A percentile compares a stretch with the other conserved stretches of the same genome.
phyloP scores from a whole-genome alignment of 1,139 yeast species.

The Citeromyces hawaiiensis region DNA sequence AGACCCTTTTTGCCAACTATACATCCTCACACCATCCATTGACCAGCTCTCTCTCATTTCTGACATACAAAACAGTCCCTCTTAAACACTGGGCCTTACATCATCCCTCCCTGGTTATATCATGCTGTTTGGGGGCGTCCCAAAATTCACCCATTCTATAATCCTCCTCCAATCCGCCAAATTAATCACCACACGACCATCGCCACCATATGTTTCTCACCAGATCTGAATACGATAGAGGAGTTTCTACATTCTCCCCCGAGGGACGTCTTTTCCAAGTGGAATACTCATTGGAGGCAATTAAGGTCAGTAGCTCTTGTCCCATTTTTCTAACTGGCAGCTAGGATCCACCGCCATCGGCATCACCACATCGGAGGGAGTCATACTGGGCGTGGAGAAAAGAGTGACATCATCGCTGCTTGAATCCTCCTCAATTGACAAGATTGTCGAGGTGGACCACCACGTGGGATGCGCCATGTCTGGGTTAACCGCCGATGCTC shows the following conservation, averaged over 20 bases:
- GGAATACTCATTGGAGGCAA: constrained; percentile 95
- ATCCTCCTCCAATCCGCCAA: neutral
- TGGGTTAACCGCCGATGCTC: constrained; percentile 96
- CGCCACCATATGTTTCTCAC: constrained; percentile 70
- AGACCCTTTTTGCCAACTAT: too few species aligned
- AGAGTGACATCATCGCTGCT: constrained; percentile 87
- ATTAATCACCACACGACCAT: neutral
- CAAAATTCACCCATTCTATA: neutral
- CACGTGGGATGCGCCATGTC: constrained; percentile 99
- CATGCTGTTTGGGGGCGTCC: too few species aligned
- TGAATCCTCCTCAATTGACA: constrained; percentile 89
- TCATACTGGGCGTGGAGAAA: constrained; percentile 91
- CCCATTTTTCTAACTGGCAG: constrained; percentile 10
- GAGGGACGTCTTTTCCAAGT: constrained; percentile 98
- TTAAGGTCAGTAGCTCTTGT: constrained; percentile 36
- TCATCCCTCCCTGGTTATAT: too few species aligned
- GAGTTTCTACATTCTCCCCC: constrained; percentile 96
- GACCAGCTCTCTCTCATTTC: too few species aligned
- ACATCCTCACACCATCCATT: too few species aligned
- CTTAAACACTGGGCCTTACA: too few species aligned
- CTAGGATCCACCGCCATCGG: constrained; percentile 97
- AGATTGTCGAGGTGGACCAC: constrained; percentile 85
- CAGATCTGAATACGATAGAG: constrained; percentile 98
- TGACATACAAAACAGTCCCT: too few species aligned
- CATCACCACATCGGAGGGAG: constrained; percentile 93